Evolutionary conservation across 1,139 yeast species (phyloP).

Genomic region (Pneumocystis wakefieldiae): DNA sequence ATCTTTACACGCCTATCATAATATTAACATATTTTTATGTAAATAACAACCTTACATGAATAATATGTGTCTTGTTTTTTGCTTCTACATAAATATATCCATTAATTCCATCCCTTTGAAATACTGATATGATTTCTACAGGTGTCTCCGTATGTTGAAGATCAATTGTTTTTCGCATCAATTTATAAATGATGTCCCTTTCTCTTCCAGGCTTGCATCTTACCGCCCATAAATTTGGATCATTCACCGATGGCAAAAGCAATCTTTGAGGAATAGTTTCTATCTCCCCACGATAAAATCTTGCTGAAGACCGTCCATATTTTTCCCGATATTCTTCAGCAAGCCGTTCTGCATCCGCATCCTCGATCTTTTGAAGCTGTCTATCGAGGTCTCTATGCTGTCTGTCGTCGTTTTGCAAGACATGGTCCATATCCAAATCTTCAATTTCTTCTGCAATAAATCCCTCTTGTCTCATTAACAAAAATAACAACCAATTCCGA

Average conservation of each 20-base stretch:
- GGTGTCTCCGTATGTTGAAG: slow-evolving; percentile 48
- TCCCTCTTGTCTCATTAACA: slow-evolving; percentile 35
- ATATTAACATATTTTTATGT: background rate
- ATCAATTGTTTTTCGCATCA: slow-evolving; percentile 62
- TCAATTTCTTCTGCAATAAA: slow-evolving; percentile 48
- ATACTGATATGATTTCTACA: slow-evolving; percentile 70
- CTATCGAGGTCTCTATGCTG: slow-evolving; percentile 86
- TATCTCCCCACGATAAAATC: slow-evolving; percentile 76
- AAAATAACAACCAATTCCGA: slow-evolving; percentile 8
- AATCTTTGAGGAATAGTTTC: slow-evolving; percentile 86
- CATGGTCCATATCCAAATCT: slow-evolving; percentile 17
- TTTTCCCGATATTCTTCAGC: slow-evolving; percentile 88
- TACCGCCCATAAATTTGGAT: slow-evolving; percentile 91
- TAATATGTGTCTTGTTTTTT: slow-evolving; percentile 81
- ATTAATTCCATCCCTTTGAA: slow-evolving; percentile 82
- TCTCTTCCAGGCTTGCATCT: slow-evolving; percentile 89
- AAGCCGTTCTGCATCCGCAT: slow-evolving; percentile 85
- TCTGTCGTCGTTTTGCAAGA: slow-evolving; percentile 37
- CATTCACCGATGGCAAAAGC: slow-evolving; percentile 86
- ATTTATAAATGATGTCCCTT: slow-evolving; percentile 72
- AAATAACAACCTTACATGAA: slow-evolving; percentile 25
- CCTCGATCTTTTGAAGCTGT: slow-evolving; percentile 75
- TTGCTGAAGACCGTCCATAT: slow-evolving; percentile 71
- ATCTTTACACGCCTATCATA: slow-evolving; percentile 51
- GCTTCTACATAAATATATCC: slow-evolving; percentile 94